These are phyloP conservation scores for Chenopodium formosanum DNA, from an alignment of 148 eudicot genomes.

Conservation along the genomic window DNA sequence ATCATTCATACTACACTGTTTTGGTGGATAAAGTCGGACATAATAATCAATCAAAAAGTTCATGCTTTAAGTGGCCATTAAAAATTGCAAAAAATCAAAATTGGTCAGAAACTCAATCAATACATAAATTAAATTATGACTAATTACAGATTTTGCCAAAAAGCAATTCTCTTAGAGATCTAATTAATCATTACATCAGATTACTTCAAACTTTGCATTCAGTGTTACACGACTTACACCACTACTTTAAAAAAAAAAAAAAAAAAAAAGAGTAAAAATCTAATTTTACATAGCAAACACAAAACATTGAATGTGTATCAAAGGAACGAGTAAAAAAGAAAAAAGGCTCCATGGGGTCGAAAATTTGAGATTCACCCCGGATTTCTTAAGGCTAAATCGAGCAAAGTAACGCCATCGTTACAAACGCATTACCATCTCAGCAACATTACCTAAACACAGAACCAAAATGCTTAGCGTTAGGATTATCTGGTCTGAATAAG, in stretches of 20 bases:
- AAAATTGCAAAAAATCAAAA: neutral
- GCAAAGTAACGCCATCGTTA: neutral
- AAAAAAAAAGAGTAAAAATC: neutral
- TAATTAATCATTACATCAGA: slow-evolving; percentile 10
- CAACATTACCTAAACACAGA: neutral
- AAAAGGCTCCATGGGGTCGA: neutral
- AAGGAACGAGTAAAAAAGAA: neutral
- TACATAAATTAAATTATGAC: neutral
- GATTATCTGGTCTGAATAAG: neutral
- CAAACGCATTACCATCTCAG: neutral
- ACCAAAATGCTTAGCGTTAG: neutral
- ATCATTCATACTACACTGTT: neutral
- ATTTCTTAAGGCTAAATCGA: neutral
- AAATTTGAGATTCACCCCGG: neutral
- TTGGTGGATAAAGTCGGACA: neutral
- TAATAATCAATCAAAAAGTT: neutral
- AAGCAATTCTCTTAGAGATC: neutral
- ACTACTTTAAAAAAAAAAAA: neutral
- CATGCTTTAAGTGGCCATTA: neutral
- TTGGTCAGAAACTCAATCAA: neutral
- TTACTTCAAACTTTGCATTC: slow-evolving; percentile 6
- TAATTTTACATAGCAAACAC: neutral
- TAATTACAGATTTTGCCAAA: slow-evolving; percentile 1
- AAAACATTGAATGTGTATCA: neutral
- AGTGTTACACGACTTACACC: neutral